Base-by-base conservation (phyloP, 1,139 yeast species). In the Diutina pseudorugosa region DNA sequence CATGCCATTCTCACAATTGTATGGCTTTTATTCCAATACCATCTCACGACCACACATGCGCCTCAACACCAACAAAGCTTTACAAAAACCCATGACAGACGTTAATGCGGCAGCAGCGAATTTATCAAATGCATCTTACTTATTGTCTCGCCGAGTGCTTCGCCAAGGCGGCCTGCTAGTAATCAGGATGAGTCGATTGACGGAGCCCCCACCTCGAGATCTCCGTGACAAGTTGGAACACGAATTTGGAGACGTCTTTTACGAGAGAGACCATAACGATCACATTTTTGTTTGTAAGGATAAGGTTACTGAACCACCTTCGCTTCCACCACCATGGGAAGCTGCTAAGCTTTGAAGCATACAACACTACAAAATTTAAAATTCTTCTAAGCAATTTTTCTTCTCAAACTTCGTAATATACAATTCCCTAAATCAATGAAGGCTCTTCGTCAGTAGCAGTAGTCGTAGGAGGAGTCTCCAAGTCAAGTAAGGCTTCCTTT, bases 51-150 rank as follows among this genome's bases (percentile, higher is more conserved):
- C 97, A 14, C 83, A 78, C 55, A 58, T 68, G 18, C 56, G 77
- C 25, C 58, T 63, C 43, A 60, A 63, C 33, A 59, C 63, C 18
- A 66, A 68, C 51, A 58, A 58, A 1, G 64, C 65, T 0, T 59
- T 73, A 21, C 67, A 63, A 40, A 61, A 61, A 51, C 66, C 70
- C 0, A 57, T 63, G 12, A 55, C 58, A 2, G 62, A 68, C 20
- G 66, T 69, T 1, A 53, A 56, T 11, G 67, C 68, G 52, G 62
- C 73, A 25, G 57, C 67, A 2, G 59, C 73, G 27, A 96, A 91
- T 64, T 69, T 93, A 53, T 93, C 97, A 57, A 97, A 93, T 63
- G 96, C 98, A 0, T 91, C 96, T 0, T 69, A 93, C 55, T 72
- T 88, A 14, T 76, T 91, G 53, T 82, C 90, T 2, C 77, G 87